A percentile compares a stretch with the other conserved stretches of the same genome.
Evolutionary conservation across 1,139 yeast species (phyloP).

Genomic region (Candida labiduridarum): DNA sequence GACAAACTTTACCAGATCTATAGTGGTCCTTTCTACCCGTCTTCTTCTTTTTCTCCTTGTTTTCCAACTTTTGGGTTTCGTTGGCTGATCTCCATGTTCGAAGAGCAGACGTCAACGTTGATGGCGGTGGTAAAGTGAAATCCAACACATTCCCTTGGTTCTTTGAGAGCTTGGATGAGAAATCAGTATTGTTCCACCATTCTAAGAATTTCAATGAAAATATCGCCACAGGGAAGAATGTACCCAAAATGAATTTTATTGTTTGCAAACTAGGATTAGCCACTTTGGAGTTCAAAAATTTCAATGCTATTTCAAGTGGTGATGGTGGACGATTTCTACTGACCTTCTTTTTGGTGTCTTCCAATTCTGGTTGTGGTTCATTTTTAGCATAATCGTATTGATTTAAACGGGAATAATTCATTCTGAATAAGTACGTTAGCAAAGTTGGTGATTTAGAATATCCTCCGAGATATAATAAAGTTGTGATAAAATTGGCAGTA

Average conservation of each 20-base stretch:
- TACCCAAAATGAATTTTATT: conserved; percentile 45
- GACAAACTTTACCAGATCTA: conserved; percentile 54
- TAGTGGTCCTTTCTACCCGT: conserved; percentile 18
- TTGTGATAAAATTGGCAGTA: conserved; percentile 57
- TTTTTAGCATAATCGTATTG: conserved; percentile 61
- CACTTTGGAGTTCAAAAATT: conserved; percentile 30
- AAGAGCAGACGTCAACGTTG: conserved; percentile 25
- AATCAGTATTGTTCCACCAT: conserved; percentile 91
- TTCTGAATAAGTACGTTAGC: conserved; percentile 61
- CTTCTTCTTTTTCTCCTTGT: conserved; percentile 15
- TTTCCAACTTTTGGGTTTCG: not conserved
- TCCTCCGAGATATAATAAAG: conserved; percentile 71
- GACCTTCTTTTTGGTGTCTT: conserved; percentile 19
- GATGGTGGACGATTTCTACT: conserved; percentile 54
- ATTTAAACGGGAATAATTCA: conserved; percentile 71
- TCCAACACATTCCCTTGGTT: conserved; percentile 53
- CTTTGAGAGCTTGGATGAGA: conserved; percentile 63
- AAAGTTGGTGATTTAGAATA: conserved; percentile 64
- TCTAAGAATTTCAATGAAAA: conserved; percentile 85
- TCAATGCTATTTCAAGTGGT: conserved; percentile 45
- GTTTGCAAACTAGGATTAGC: conserved; percentile 45
- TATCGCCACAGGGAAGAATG: conserved; percentile 80
- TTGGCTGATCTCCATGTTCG: conserved; percentile 12
- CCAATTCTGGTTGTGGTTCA: conserved; percentile 28
- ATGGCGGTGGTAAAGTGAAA: conserved; percentile 58